Base-by-base conservation (phyloP, 2,329 filamentous ascomycete species). In the Cladobotryum mycophilum region DNA sequence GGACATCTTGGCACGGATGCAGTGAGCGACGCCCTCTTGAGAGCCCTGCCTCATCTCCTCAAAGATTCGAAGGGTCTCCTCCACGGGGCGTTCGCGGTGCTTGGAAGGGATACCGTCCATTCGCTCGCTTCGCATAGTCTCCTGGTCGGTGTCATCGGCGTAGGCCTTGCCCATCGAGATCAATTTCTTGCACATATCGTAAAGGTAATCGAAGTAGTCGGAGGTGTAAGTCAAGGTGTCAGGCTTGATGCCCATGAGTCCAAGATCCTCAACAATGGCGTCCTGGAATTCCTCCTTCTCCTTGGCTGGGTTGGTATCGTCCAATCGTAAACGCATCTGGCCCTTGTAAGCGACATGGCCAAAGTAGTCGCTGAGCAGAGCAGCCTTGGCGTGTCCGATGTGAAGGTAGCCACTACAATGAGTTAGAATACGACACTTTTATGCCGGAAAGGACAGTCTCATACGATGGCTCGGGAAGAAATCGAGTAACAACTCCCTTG, bases 281-380 rank as follows among this genome's bases (percentile, higher is more conserved):
- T 97, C 90, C 67, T 97, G 86, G 67, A 86, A 99, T 73, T 97
- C 93, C 67, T 92, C 84, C 75, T 95, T 96, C 77, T 99, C 93
- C 69, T 97, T 97, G 53, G 87, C 85, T 7, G 93, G 93, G 71
- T 99, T 99, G 51, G 93, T 99, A 65, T 99, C 93, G 66, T 99
- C 93, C 64, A 99, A 93, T 53, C 93, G 88, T 45, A 97, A 81
- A 53, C 95, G 84, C 61, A 99, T 78, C 62, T 86, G 95, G 62
- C 93, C 93, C 54, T 92, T 85, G 76, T 95, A 95, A 60, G 89
- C 88, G 67, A 90, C 86, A 69, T 96, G 90, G 41, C 90, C 92
- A 61, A 97, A 97, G 77, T 95, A 97, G 68, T 97, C 91, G 73
- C 93, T 96, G 51, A 97, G 82, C 49, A 95, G 78, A 5, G 90